Conservation (phyloP, 1,139 yeast species). For the Sugiyamaella neomexicana region DNA sequence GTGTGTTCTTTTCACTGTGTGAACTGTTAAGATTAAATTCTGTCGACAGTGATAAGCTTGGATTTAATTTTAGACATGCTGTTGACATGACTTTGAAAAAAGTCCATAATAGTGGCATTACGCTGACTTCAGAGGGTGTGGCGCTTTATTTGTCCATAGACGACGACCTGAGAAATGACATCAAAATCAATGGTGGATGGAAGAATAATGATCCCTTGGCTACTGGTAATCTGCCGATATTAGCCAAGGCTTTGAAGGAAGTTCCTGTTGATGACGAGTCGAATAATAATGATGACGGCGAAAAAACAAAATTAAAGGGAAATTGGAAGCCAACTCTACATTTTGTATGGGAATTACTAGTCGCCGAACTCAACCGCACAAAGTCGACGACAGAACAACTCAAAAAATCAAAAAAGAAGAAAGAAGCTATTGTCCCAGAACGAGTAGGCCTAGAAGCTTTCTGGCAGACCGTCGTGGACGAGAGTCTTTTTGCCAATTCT, state of each 20-base stretch:
- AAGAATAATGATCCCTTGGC: constrained; percentile 69
- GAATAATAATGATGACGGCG: constrained; percentile 28
- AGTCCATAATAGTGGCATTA: constrained; percentile 56
- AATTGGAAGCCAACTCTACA: constrained; percentile 77
- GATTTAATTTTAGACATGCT: constrained; percentile 35
- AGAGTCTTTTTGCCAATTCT: constrained; percentile 69
- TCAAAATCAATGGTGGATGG: constrained; percentile 53
- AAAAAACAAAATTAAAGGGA: constrained; percentile 29
- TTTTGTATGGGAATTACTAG: constrained; percentile 76
- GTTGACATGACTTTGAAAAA: constrained; percentile 43
- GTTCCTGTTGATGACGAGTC: constrained; percentile 46
- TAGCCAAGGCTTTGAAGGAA: constrained; percentile 69
- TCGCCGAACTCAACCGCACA: constrained; percentile 45
- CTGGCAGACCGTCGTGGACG: constrained; percentile 80
- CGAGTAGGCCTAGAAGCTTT: constrained; percentile 56
- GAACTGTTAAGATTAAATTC: constrained; percentile 42
- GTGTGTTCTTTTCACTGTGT: constrained; percentile 69
- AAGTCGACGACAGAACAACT: constrained; percentile 35
- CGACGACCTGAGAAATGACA: constrained; percentile 34
- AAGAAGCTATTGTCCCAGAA: constrained; percentile 21
- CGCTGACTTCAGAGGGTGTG: constrained; percentile 75
- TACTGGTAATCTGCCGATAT: constrained; percentile 59
- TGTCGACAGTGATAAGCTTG: constrained; percentile 17
- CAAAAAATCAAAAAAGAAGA: constrained; percentile 27
- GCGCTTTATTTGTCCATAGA: constrained; percentile 60